A percentile compares a stretch with the other conserved stretches of the same genome.
phyloP scores from a whole-genome alignment of 2,329 filamentous ascomycete species.

The Sclerotinia nivalis region DNA sequence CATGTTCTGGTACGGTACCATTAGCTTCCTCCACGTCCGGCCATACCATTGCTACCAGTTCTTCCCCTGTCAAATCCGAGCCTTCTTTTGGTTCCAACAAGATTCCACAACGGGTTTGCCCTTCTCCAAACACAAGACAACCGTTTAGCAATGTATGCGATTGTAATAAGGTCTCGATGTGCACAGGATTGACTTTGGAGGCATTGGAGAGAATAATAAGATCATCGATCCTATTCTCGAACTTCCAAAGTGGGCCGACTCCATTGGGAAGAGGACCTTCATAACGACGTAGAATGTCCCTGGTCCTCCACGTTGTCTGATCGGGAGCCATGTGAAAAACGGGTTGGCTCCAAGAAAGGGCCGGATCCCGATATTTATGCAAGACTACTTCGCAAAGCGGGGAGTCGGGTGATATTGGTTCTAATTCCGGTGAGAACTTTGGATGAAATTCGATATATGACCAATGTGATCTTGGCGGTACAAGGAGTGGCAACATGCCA shows the following conservation, averaged over 20 bases:
- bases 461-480: constrained; percentile 40
- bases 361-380: background rate
- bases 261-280: constrained; percentile 27
- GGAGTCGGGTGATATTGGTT: constrained; percentile 12
- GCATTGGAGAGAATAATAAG: constrained; percentile 49
- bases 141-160: constrained; percentile 40
- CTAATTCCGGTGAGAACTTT: constrained; percentile 30
- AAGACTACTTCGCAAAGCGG: constrained; percentile 4
- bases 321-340: constrained; percentile 48
- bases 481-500: constrained; percentile 29
- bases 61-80: constrained; percentile 3
- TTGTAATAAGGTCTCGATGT: constrained; percentile 44
- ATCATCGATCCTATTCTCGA: constrained; percentile 41
- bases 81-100: constrained; percentile 28
- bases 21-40: constrained; percentile 28
- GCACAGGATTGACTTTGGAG: constrained; percentile 48
- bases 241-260: constrained; percentile 41
- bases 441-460: constrained; percentile 40
- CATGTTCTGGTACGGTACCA: constrained; percentile 28
- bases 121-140: constrained; percentile 43
- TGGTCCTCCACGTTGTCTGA: constrained; percentile 46
- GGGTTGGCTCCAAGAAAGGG: constrained; percentile 32
- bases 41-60: constrained; percentile 29
- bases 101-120: constrained; percentile 28
- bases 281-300: constrained; percentile 43